Percentiles rank a stretch among this genome's conserved stretches.
phyloP scores from a whole-genome alignment of 371 early-diverging fungal species.

The Mucor circinelloides region DNA sequence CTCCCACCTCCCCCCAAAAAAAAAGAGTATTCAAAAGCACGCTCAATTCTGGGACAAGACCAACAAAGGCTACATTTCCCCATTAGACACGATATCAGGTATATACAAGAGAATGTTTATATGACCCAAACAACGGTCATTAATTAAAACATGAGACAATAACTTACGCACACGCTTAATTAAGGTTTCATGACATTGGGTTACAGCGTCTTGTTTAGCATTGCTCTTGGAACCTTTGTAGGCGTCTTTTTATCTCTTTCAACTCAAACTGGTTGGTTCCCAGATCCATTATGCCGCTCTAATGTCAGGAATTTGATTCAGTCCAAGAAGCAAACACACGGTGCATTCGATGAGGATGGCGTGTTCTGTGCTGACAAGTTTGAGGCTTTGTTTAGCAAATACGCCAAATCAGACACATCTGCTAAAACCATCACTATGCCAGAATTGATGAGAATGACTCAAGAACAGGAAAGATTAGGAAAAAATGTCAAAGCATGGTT shows the following conservation, averaged over 20 bases:
- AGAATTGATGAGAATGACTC: slow-evolving; percentile 34
- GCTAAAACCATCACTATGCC: slow-evolving; percentile 34
- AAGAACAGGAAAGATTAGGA: slow-evolving; percentile 26
- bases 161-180: not conserved
- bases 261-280: slow-evolving; percentile 24
- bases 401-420: slow-evolving; percentile 34
- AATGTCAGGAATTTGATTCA: slow-evolving; percentile 7
- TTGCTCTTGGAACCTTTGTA: slow-evolving; percentile 17
- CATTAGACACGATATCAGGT: slow-evolving; percentile 30
- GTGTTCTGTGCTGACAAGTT: slow-evolving; percentile 34
- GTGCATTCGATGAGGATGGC: slow-evolving; percentile 34
- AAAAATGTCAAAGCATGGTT: slow-evolving; percentile 20
- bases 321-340: slow-evolving; percentile 19
- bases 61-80: slow-evolving; percentile 31
- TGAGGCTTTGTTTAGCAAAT: slow-evolving; percentile 31
- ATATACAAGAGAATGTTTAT: not conserved
- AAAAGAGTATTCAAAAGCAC: slow-evolving; percentile 30
- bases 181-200: slow-evolving; percentile 31
- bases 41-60: slow-evolving; percentile 26
- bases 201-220: slow-evolving; percentile 21
- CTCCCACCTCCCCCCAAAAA: not conserved
- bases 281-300: slow-evolving; percentile 27
- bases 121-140: not conserved
- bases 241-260: slow-evolving; percentile 25
- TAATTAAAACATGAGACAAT: slow-evolving; percentile 2